Evolutionary conservation across 2,329 filamentous ascomycete species (phyloP), one percentile per base, ranked within the genome.

Genomic region (Ophiostoma ulmi): DNA sequence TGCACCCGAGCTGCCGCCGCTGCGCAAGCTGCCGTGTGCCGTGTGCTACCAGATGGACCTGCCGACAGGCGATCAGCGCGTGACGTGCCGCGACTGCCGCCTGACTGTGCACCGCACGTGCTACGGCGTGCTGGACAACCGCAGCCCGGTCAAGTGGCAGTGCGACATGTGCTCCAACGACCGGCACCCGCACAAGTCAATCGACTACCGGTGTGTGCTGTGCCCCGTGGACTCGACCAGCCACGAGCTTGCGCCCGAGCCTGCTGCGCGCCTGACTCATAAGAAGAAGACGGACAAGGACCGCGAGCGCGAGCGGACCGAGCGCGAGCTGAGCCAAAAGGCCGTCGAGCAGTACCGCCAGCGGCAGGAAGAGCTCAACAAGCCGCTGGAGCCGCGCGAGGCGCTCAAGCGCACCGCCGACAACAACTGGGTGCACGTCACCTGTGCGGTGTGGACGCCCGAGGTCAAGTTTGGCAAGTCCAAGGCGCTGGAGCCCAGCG

Each of bases 361-460:
- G 78, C 90, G 88, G 77, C 94, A 99, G 80, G 88, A 92, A 77
- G 91, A 94, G 72, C 88, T 90, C 76, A 93, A 93, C 75, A 91
- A 94, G 67, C 94, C 95, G 0, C 80, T 90, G 48, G 87, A 92
- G 74, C 95, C 95, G 36, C 88, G 95, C 67, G 95, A 98, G 78
- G 91, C 95, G 3, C 83, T 99, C 73, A 99, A 99, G 81, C 88
- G 92, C 67, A 99, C 95, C 0, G 92, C 91, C 4, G 93, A 96
- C 78, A 98, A 98, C 81, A 98, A 98, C 77, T 99, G 95, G 95
- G 92, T 97, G 20, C 95, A 99, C 78, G 93, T 98, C 38, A 90
- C 91, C 52, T 99, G 95, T 77, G 94, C 95, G 1, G 84, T 97
- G 22, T 98, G 92, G 89, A 94, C 91, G 13, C 89, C 93, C 0